These are phyloP conservation scores for Fusarium sp. DNA, from an alignment of 2,329 filamentous ascomycete genomes.

Conservation along the genomic window DNA sequence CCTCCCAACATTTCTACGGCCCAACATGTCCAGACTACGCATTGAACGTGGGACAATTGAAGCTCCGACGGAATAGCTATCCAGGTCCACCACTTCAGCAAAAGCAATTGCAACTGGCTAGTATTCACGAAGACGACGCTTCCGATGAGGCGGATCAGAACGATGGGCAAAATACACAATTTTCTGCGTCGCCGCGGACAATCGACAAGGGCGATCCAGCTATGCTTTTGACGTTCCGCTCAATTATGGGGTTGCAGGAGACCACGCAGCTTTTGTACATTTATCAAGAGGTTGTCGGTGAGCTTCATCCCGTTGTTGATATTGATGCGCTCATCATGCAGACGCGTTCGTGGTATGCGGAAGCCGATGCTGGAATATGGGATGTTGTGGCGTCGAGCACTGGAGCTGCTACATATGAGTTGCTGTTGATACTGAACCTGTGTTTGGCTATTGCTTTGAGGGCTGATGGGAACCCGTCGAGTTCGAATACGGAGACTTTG, in stretches of 20 bases:
- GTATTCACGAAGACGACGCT: constrained; percentile 19
- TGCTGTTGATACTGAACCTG: constrained; percentile 14
- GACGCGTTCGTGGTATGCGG: constrained; percentile 14
- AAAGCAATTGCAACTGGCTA: constrained; percentile 21
- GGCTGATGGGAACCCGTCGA: constrained; percentile 1
- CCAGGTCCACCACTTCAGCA: constrained; percentile 6
- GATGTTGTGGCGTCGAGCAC: constrained; percentile 15
- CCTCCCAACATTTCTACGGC: constrained; percentile 35
- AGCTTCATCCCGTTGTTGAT: constrained; percentile 23
- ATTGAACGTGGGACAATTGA: constrained; percentile 37
- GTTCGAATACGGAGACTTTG: constrained; percentile 1
- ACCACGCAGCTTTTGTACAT: constrained; percentile 12
- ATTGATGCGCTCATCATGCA: constrained; percentile 8
- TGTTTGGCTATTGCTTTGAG: constrained; percentile 17
- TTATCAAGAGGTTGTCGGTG: constrained; percentile 22
- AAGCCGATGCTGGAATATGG: constrained; percentile 14
- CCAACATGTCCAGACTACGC: constrained; percentile 43
- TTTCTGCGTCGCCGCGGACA: not conserved
- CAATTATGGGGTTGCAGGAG: constrained; percentile 10
- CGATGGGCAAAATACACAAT: not conserved
- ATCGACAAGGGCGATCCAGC: constrained; percentile 17
- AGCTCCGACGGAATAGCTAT: constrained; percentile 15
- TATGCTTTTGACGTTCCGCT: constrained; percentile 20
- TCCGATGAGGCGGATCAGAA: not conserved
- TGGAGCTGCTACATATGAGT: constrained; percentile 1